Evolutionary conservation across 2,329 filamentous ascomycete genomes (phyloP).

Genomic region (Aspergillus brunneoviolaceus): DNA sequence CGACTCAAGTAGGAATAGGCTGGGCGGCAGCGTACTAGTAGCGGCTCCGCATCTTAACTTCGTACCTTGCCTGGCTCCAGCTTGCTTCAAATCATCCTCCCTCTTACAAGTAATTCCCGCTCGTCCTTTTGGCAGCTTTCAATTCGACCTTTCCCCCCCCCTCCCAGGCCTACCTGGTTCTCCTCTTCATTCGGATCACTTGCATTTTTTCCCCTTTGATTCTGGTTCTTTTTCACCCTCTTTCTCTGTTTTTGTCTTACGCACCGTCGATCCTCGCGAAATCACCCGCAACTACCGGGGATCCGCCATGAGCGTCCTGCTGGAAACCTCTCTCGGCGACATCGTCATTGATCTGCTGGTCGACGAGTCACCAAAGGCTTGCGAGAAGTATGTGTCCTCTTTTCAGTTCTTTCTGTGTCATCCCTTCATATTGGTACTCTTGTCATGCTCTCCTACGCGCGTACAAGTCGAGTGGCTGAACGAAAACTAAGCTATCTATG

Average conservation of each 20-base stretch:
- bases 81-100: neutral
- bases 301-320: conserved; percentile 76
- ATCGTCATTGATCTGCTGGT: conserved; percentile 91
- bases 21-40: conserved; percentile 2
- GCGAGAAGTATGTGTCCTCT: conserved; percentile 77
- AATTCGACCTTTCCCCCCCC: neutral
- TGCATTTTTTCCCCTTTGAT: neutral
- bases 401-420: conserved; percentile 6
- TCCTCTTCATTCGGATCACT: neutral
- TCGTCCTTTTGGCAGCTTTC: neutral
- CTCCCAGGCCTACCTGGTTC: neutral
- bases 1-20: neutral
- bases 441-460: conserved; percentile 4
- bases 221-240: conserved; percentile 1
- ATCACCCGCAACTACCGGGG: conserved; percentile 13
- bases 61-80: neutral
- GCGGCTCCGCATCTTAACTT: conserved; percentile 13
- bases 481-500: conserved; percentile 52
- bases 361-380: conserved; percentile 84
- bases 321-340: conserved; percentile 91
- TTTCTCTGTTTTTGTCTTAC: conserved; percentile 11
- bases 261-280: conserved; percentile 17
- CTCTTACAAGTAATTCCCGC: neutral
- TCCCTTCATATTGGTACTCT: neutral
- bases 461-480: conserved; percentile 53